Base-by-base conservation (phyloP, 164 flowering plant species). In the Macadamia integrifolia region DNA sequence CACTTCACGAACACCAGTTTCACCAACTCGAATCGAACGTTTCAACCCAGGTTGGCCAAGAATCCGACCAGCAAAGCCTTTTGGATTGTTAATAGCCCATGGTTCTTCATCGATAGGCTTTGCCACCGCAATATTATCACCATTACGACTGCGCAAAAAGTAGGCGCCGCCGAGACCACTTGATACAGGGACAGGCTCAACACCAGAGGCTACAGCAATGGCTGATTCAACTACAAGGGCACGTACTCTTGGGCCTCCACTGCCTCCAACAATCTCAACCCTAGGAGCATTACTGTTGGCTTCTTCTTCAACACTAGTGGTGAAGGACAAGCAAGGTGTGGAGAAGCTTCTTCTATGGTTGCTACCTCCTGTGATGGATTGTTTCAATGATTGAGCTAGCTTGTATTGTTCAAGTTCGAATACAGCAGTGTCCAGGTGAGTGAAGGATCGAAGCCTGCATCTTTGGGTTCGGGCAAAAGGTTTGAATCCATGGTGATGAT, bases 41-140 rank as follows among this genome's bases (percentile, higher is more conserved):
- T 82, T 84, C 67, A 90, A 55, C 1, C 94, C 92, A 0, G 86
- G 86, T 58, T 86, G 93, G 40, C 91, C 90, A 0, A 87, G 69
- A 72, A 81, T 70, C 48, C 78, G 61, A 30, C 92, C 90, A 0
- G 72, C 81, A 61, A 83, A 82, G 1, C 96, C 88, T 72, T 83
- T 86, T 0, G 89, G 91, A 58, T 82, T 89, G 62, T 83, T 85
- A n/a, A 79, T 58, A 48, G 94, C 88, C 29, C 85, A 60, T 31
- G 92, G 93, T 31, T 88, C 94, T 72, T 88, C 96, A 57, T 88
- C 94, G 6, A 78, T 61, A 0, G 96, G 96, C 74, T 92, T 92
- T 17, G 82, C 91, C n/a, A 90, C 85, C 0, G 94, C 94, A 70
- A 92, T 84, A 30, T 64, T 78, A 12, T 80, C 78, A 7, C 89